These are phyloP conservation scores for Cordyceps tenuipes DNA, from an alignment of 2,329 filamentous ascomycete species.

Conservation along the genomic window DNA sequence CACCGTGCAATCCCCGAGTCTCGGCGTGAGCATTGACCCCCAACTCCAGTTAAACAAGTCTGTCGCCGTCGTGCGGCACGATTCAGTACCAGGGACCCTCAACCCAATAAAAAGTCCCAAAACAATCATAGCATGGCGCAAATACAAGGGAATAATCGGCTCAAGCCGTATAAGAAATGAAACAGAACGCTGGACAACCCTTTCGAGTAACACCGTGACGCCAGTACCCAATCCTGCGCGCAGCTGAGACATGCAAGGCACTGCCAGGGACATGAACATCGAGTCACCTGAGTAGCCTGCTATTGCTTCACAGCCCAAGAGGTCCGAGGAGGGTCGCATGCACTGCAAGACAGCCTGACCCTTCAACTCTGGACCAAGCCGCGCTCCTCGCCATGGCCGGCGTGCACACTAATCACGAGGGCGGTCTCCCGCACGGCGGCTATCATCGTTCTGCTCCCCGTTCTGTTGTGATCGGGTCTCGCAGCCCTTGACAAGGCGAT, in stretches of 20 bases:
- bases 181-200: background rate
- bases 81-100: background rate
- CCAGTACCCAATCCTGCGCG: background rate
- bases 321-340: too few relatives aligned
- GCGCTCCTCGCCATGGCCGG: too few relatives aligned
- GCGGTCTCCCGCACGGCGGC: conserved; percentile 16
- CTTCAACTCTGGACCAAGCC: too few relatives aligned
- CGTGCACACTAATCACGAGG: background rate
- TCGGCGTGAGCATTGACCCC: background rate
- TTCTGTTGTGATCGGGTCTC: conserved; percentile 25
- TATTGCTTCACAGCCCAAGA: background rate
- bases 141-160: background rate
- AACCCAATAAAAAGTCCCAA: background rate
- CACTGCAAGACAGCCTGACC: too few relatives aligned
- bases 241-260: too few relatives aligned
- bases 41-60: conserved; percentile 6
- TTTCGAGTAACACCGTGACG: background rate
- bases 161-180: background rate
- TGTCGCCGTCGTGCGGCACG: conserved; percentile 5
- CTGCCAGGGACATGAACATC: too few relatives aligned
- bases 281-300: background rate
- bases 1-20: background rate
- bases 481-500: conserved; percentile 58
- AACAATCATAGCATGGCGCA: background rate
- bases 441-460: conserved; percentile 20